These are phyloP conservation scores for Inga laurina DNA, from an alignment of 306 rosid species.

Conservation along the genomic window DNA sequence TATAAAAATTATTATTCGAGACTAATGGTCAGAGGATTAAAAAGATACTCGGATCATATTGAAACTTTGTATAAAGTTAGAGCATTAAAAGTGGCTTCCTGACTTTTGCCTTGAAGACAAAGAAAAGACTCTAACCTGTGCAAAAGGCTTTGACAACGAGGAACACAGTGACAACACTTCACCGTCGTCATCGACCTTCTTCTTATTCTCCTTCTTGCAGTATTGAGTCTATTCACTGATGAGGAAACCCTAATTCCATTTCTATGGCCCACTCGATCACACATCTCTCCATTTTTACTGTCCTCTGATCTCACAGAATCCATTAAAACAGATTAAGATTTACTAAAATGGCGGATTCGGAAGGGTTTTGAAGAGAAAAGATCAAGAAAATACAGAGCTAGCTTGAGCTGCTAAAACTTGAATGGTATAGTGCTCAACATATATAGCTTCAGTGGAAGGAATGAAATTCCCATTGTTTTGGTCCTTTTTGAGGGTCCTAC, in stretches of 20 bases:
- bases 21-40: no score
- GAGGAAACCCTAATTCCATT: slow-evolving; percentile 23
- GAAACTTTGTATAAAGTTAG: neutral
- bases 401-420: neutral
- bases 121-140: slow-evolving; percentile 12
- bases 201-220: slow-evolving; percentile 15
- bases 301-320: slow-evolving; percentile 7
- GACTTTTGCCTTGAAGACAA: no score
- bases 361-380: neutral
- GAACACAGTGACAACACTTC: slow-evolving; percentile 23
- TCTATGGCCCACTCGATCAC: neutral
- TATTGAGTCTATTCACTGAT: neutral
- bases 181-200: neutral
- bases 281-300: neutral
- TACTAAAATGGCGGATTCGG: neutral
- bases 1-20: neutral
- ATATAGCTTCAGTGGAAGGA: neutral
- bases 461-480: neutral
- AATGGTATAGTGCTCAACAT: neutral
- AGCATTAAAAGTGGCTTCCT: no score
- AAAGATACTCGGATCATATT: neutral
- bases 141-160: neutral
- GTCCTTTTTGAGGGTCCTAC: neutral
- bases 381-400: neutral
- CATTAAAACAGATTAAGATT: neutral